Base-by-base conservation (phyloP, 75 land plant genomes). In the Selaginella moellendorffii region DNA sequence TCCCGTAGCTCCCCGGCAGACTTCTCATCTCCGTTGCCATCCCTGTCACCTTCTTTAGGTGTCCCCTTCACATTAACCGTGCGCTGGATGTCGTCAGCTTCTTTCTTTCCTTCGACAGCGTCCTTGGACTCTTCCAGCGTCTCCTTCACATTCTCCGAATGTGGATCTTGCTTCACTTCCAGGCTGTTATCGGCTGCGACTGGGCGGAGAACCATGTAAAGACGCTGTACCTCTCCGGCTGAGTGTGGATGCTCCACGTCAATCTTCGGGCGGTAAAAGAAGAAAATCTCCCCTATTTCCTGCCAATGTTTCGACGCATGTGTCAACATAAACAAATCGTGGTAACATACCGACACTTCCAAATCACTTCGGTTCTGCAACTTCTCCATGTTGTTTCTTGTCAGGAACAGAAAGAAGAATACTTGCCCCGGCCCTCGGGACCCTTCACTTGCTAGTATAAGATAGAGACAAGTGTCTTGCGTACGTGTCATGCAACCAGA, bases 221-320 rank as follows among this genome's bases (percentile, higher is more conserved):
- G 19, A 28, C 79, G 66, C 63, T 87, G 92, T 24, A 87, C 85
- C 19, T 87, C 92, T 27, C 77, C 82, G 0, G 53, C 60, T 42
- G 83, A 65, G 63, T 84, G 81, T 1, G 83, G 83, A 54, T 86
- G 78, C 2, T 86, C 92, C 51, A 24, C 74, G 18, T 66, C 63
- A 0, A 90, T 82, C 68, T 87, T 90, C 1, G 92, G 92, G 69
- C 85, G 72, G 67, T 79, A 84, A 59, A 86, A 86, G 78, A 89
- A 83, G 70, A 87, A 89, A 25, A 89, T 86, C 58, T 89, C 71
- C 21, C 75, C 64, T 2, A 17, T 2, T 18, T 28, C 30, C 27
- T 28, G 14, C 46, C n/a, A n/a, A n/a, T n/a, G n/a, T n/a, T n/a
- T n/a, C n/a, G n/a, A n/a, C n/a, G n/a, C n/a, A n/a, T n/a, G n/a